These are phyloP conservation scores for Penicillium olsonii DNA, from an alignment of 2,329 filamentous ascomycete genomes.

Conservation along the genomic window DNA sequence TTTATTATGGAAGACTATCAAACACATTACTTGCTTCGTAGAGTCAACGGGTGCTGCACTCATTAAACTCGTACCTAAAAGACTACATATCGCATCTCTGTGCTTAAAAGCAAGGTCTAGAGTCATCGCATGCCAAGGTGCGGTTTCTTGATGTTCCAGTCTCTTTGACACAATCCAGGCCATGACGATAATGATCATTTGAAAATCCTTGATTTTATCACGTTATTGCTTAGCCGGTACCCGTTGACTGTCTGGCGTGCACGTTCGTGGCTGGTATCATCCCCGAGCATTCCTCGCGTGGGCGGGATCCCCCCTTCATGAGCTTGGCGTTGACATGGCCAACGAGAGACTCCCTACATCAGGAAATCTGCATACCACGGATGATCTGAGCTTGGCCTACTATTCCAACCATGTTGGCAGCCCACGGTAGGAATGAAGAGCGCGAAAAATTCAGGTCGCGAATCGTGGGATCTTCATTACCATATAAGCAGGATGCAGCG, in stretches of 20 bases:
- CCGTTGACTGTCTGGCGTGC: constrained; percentile 3
- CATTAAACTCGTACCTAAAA: too few species aligned
- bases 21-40: too few species aligned
- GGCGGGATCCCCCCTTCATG: constrained; percentile 1
- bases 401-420: constrained; percentile 8
- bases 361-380: background rate
- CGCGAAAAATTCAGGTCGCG: background rate
- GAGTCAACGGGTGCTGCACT: too few species aligned
- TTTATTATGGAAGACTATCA: too few species aligned
- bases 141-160: background rate
- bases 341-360: background rate
- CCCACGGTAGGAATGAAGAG: constrained; percentile 23
- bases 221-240: background rate
- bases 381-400: background rate
- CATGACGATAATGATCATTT: background rate
- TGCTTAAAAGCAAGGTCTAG: too few species aligned
- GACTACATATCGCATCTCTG: too few species aligned
- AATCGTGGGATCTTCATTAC: background rate
- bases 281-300: constrained; percentile 20
- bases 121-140: background rate
- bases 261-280: constrained; percentile 20
- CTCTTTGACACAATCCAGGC: background rate
- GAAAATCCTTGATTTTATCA: background rate
- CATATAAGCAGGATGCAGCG: constrained; percentile 15
- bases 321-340: background rate